These are phyloP conservation scores for Fonsecaea monophora DNA, from an alignment of 2,329 filamentous ascomycete genomes.

Conservation along the genomic window DNA sequence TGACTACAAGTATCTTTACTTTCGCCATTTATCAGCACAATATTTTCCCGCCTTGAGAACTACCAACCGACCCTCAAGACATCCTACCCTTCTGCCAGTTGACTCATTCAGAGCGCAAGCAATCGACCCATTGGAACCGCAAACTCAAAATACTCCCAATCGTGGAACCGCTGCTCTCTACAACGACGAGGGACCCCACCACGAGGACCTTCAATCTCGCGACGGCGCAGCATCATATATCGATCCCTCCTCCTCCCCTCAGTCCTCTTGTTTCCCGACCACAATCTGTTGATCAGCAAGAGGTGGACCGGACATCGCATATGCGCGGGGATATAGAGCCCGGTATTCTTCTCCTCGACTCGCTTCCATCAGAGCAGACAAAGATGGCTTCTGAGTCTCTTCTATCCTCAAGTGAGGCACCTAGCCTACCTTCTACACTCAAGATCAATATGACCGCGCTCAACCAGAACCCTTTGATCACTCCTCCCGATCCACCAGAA, in stretches of 20 bases:
- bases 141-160: background rate
- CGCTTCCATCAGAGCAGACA: background rate
- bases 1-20: conserved; percentile 5
- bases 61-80: background rate
- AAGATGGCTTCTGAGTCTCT: background rate
- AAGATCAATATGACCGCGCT: background rate
- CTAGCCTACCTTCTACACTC: background rate
- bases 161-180: background rate
- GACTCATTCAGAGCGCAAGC: background rate
- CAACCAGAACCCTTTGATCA: conserved; percentile 1
- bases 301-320: background rate
- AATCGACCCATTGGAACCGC: background rate
- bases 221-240: conserved; percentile 7
- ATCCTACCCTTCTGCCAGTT: background rate
- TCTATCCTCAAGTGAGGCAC: background rate
- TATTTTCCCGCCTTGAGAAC: background rate
- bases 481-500: conserved; percentile 1
- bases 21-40: conserved; percentile 3
- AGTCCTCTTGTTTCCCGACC: background rate
- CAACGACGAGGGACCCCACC: background rate
- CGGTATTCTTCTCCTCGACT: background rate
- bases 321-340: background rate
- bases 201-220: background rate
- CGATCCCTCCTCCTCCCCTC: background rate
- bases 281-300: conserved; percentile 1